Percentiles rank a stretch among this genome's conserved stretches.
Evolutionary conservation across 768 basidiomycete genomes (phyloP).

Genomic region (Boletus coccyginus): DNA sequence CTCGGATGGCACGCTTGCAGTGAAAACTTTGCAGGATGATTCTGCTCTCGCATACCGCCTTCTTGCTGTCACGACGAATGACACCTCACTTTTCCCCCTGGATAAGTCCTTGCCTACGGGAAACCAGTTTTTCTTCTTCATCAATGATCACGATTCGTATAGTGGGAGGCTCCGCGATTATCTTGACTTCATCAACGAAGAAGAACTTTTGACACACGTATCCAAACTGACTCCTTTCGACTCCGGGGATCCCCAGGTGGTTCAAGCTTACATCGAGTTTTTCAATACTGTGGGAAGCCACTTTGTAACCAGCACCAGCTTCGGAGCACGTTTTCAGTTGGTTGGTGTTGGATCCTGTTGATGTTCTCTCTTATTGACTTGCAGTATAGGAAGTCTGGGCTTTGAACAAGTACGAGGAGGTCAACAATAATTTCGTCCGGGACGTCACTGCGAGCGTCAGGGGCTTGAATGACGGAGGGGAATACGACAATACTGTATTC

Average conservation of each 20-base stretch:
- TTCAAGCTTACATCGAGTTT: conserved; percentile 3
- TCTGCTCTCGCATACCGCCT: conserved; percentile 3
- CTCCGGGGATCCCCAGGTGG: background rate
- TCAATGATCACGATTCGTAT: background rate
- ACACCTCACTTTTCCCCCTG: conserved; percentile 2
- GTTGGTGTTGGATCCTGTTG: background rate
- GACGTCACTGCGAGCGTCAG: conserved; percentile 7
- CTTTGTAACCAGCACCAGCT: background rate
- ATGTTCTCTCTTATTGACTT: background rate
- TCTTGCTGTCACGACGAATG: background rate
- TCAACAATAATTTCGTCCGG: conserved; percentile 1
- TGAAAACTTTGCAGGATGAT: background rate
- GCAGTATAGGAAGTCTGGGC: conserved; percentile 2
- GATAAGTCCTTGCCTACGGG: conserved; percentile 1
- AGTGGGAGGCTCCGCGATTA: conserved; percentile 1
- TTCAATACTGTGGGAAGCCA: conserved; percentile 8
- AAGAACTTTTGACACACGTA: conserved; percentile 2
- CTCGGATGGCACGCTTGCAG: background rate
- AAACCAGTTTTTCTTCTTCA: conserved; percentile 5
- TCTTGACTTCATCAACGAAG: conserved; percentile 4
- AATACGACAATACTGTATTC: background rate
- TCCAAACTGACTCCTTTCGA: conserved; percentile 1
- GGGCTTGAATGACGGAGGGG: conserved; percentile 6
- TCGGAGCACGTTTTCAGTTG: conserved; percentile 5
- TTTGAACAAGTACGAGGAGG: conserved; percentile 5